Base-by-base conservation (phyloP, 2,329 filamentous ascomycete species). In the Didymella keratinophila region DNA sequence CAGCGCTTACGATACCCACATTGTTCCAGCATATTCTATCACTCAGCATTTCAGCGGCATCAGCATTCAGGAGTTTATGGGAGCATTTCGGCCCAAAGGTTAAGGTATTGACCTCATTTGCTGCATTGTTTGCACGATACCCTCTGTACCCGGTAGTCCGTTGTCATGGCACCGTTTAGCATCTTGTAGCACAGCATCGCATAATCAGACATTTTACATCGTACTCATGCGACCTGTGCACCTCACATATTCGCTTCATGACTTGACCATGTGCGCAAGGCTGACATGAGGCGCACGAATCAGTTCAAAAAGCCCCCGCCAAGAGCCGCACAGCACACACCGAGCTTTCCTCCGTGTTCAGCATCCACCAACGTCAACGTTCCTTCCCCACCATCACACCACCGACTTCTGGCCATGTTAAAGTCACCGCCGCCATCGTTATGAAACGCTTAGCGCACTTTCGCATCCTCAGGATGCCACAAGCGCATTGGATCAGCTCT, bases 1-100 rank as follows among this genome's bases (percentile, higher is more conserved):
- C 51, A 56, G 58, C 52, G 49, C 51, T 60, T 60, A 60, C 57
- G 63, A 67, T 67, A 67, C 65, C 65, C 63, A 65, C 51, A 54
- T 56, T 51, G 32, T 59, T 60, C 39, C 41, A 44, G 49, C 56
- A 50, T 53, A 52, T 54, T 50, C 50, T 27, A 27, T 52, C 42
- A 54, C 59, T 23, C 34, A 44, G 41, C 44, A 37, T 48, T 60
- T 45, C 36, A 52, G 51, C 47, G 30, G 47, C 52, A 56, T 54
- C 51, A 49, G 41, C 51, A 42, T 55, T 21, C 36, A 50, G 57
- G 57, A 52, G 57, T 56, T 14, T 41, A 37, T 23, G 36, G 34
- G 28, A n/a, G n/a, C 27, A 16, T 37, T 50, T 39, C 20, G 18
- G 28, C 18, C 12, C 18, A 8, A 37, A 30, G 18, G 18, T 37